These are phyloP conservation scores for Trametes pubescens DNA, from an alignment of 1,284 basidiomycete genomes.

Conservation along the genomic window DNA sequence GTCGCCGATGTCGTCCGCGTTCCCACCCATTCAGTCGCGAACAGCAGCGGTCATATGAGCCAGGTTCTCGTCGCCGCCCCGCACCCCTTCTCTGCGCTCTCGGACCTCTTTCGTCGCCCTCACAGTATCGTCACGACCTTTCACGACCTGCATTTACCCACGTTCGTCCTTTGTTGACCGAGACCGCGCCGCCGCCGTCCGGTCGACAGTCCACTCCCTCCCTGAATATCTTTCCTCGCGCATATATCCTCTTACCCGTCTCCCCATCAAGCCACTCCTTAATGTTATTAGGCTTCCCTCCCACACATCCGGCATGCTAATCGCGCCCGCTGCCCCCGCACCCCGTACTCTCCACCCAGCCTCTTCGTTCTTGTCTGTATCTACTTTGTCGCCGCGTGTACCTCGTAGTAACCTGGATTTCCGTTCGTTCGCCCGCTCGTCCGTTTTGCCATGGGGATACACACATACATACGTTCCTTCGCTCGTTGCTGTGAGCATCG, in stretches of 20 bases:
- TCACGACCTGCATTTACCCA: slow-evolving; percentile 26
- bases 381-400: slow-evolving; percentile 18
- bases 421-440: slow-evolving; percentile 13
- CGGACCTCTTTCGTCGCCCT: slow-evolving; percentile 4
- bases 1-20: slow-evolving; percentile 79
- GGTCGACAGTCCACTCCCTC: slow-evolving; percentile 15
- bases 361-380: slow-evolving; percentile 13
- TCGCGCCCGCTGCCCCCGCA: slow-evolving; percentile 2
- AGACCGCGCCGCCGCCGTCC: slow-evolving; percentile 8
- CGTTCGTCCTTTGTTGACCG: background rate
- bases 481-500: slow-evolving; percentile 34
- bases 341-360: too few species aligned
- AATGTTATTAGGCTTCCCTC: slow-evolving; percentile 21
- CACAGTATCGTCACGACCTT: slow-evolving; percentile 23
- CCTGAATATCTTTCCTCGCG: slow-evolving; percentile 6
- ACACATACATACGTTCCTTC: slow-evolving; percentile 11
- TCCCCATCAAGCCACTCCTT: slow-evolving; percentile 22
- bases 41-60: slow-evolving; percentile 37
- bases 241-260: background rate
- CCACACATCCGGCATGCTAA: slow-evolving; percentile 21
- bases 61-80: background rate
- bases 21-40: slow-evolving; percentile 53
- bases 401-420: slow-evolving; percentile 23
- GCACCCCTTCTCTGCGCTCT: background rate
- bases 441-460: slow-evolving; percentile 14